Evolutionary conservation across 331 rosid species (phyloP).

Genomic region (Stylosanthes scabra): DNA sequence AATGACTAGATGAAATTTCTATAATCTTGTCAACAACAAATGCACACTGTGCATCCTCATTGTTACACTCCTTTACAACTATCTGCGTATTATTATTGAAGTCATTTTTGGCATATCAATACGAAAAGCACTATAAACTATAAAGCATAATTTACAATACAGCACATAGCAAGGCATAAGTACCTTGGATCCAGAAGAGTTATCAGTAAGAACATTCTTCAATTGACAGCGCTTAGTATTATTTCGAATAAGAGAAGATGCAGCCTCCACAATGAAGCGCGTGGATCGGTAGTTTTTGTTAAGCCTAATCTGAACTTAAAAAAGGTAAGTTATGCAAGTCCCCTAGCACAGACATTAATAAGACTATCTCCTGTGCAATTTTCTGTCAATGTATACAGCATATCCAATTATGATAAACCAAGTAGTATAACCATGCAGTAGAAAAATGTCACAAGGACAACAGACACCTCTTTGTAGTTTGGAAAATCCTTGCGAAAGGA

Average conservation of each 20-base stretch:
- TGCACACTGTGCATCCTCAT: conserved; percentile 88
- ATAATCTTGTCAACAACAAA: conserved; percentile 88
- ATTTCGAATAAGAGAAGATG: conserved; percentile 81
- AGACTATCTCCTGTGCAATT: neutral
- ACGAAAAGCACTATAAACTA: conserved; percentile 28
- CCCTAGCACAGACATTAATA: conserved; percentile 25
- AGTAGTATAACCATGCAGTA: conserved; percentile 25
- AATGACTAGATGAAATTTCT: conserved; percentile 60
- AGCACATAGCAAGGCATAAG: conserved; percentile 33
- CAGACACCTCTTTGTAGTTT: conserved; percentile 78
- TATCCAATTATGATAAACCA: conserved; percentile 8
- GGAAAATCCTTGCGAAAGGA: conserved; percentile 88
- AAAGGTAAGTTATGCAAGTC: conserved; percentile 34
- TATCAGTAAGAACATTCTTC: conserved; percentile 84
- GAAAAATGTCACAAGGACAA: conserved; percentile 35
- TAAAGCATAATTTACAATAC: conserved; percentile 20
- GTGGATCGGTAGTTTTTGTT: conserved; percentile 96
- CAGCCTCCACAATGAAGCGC: conserved; percentile 90
- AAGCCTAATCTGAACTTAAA: conserved; percentile 72
- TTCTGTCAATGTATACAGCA: conserved; percentile 24
- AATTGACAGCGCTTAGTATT: conserved; percentile 71
- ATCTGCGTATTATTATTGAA: conserved; percentile 51
- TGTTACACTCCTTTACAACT: conserved; percentile 81
- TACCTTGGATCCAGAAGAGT: conserved; percentile 88
- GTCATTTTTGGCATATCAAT: conserved; percentile 22